These are phyloP conservation scores for Blastobotrys arbuscula DNA, from an alignment of 1,139 yeast genomes.

Conservation along the genomic window DNA sequence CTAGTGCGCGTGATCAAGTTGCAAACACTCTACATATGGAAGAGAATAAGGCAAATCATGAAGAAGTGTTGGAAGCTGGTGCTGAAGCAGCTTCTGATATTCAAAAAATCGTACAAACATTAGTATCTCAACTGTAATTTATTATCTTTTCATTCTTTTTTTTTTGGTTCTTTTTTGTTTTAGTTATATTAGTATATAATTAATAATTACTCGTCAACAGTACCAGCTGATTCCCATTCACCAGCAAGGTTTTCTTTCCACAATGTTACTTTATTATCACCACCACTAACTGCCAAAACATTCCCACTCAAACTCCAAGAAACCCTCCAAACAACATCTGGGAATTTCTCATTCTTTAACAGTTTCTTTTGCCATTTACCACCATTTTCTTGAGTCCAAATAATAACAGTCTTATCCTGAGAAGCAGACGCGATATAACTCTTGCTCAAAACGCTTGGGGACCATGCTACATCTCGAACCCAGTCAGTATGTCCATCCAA, in stretches of 20 bases:
- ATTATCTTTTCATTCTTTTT: neutral
- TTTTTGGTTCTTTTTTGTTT: no score
- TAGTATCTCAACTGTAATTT: constrained; percentile 42
- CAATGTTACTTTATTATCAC: constrained; percentile 89
- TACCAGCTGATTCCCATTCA: constrained; percentile 95
- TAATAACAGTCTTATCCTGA: constrained; percentile 89
- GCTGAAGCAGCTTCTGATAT: constrained; percentile 76
- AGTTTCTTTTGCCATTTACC: constrained; percentile 72
- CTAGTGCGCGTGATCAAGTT: constrained; percentile 31
- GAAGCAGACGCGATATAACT: constrained; percentile 97
- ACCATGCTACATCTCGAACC: constrained; percentile 99
- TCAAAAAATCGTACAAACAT: constrained; percentile 58
- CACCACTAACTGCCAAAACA: constrained; percentile 91
- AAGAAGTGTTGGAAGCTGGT: constrained; percentile 82
- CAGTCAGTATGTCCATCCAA: constrained; percentile 93
- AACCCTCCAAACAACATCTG: constrained; percentile 98
- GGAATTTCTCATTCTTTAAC: constrained; percentile 75
- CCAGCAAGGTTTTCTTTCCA: constrained; percentile 96
- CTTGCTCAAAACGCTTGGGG: constrained; percentile 80
- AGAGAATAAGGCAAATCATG: constrained; percentile 82
- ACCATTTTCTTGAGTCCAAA: constrained; percentile 74
- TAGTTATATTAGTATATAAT: no score
- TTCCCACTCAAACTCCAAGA: constrained; percentile 97
- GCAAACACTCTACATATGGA: constrained; percentile 39
- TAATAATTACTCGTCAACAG: constrained; percentile 61